phyloP scores from a whole-genome alignment of 306 rosid genomes.

The Luffa acutangula region DNA sequence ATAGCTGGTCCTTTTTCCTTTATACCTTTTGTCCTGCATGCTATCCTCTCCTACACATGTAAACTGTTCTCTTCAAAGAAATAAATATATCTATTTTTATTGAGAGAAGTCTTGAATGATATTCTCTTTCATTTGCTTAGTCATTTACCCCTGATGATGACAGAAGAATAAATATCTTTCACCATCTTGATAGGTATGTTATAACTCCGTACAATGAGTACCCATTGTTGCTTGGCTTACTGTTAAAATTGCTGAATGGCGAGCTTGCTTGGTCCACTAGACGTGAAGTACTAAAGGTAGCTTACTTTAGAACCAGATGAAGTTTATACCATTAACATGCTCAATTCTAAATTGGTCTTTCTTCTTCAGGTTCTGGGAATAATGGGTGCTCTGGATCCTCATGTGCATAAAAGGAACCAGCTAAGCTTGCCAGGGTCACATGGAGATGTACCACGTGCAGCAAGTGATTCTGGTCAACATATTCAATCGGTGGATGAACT shows the following conservation, averaged over 20 bases:
- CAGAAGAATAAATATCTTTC: background rate
- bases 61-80: background rate
- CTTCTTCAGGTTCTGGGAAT: conserved; percentile 80
- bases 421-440: conserved; percentile 69
- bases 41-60: background rate
- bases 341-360: conserved; percentile 1
- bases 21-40: too few species aligned
- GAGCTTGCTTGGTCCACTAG: conserved; percentile 98
- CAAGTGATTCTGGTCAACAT: conserved; percentile 85
- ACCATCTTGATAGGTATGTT: conserved; percentile 55
- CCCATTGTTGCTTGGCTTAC: conserved; percentile 72
- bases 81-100: background rate
- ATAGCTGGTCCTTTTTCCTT: background rate
- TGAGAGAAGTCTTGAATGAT: background rate
- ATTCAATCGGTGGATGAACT: conserved; percentile 81
- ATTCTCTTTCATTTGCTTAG: background rate
- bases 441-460: conserved; percentile 70
- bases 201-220: conserved; percentile 95
- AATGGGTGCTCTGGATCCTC: conserved; percentile 99
- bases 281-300: conserved; percentile 93
- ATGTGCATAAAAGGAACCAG: conserved; percentile 76
- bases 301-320: conserved; percentile 10
- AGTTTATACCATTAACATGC: background rate
- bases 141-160: background rate
- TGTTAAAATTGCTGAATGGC: conserved; percentile 85